Evolutionary conservation across 768 basidiomycete genomes (phyloP).

Genomic region (Holtermanniella nyarrowii): DNA sequence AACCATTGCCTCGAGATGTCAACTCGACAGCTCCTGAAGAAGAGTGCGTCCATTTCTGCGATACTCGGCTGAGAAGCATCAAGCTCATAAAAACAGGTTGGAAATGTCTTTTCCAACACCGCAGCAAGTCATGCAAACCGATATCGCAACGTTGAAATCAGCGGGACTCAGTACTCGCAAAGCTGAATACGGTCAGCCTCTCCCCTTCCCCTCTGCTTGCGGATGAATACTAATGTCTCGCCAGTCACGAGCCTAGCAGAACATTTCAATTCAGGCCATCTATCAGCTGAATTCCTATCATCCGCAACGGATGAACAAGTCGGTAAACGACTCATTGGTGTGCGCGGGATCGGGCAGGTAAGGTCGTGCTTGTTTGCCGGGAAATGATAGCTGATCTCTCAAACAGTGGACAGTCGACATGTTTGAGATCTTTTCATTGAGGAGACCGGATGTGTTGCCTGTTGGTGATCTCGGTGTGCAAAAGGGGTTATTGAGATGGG

Average conservation of each 20-base stretch:
- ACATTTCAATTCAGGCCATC: conserved; percentile 67
- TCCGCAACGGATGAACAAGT: conserved; percentile 67
- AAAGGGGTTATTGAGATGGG: conserved; percentile 40
- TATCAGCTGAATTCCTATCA: conserved; percentile 62
- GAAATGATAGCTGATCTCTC: conserved; percentile 1
- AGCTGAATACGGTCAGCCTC: conserved; percentile 66
- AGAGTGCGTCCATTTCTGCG: not conserved
- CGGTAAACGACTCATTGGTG: conserved; percentile 60
- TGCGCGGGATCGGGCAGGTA: conserved; percentile 61
- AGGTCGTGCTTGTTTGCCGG: not conserved
- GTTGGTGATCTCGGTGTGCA: conserved; percentile 75
- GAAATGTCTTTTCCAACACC: conserved; percentile 55
- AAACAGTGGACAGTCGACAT: conserved; percentile 57
- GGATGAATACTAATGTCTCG: not conserved
- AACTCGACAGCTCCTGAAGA: conserved; percentile 8
- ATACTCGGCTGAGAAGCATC: no score
- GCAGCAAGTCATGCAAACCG: conserved; percentile 54
- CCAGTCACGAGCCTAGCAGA: conserved; percentile 67
- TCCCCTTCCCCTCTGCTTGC: not conserved
- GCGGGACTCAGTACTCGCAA: conserved; percentile 78
- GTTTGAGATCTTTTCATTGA: conserved; percentile 81
- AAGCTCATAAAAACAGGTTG: conserved; percentile 1
- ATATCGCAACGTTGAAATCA: conserved; percentile 52
- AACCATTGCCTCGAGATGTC: conserved; percentile 41
- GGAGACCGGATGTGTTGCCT: conserved; percentile 71